These are phyloP conservation scores for Aspergillus ibericus DNA, from an alignment of 2,329 filamentous ascomycete genomes.

Conservation along the genomic window DNA sequence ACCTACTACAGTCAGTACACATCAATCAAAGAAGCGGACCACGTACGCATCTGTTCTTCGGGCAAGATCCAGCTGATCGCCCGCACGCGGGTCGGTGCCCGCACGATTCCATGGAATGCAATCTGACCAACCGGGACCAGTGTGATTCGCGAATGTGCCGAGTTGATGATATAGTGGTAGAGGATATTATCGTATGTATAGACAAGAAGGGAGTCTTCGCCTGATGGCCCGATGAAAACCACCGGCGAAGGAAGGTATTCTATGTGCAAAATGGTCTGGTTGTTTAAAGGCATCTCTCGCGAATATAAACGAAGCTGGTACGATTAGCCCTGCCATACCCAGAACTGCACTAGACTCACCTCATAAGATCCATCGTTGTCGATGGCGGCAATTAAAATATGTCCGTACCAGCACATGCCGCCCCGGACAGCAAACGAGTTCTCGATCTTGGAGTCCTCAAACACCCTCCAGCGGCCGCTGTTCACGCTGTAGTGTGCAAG, in stretches of 20 bases:
- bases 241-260: slow-evolving; percentile 80
- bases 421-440: slow-evolving; percentile 90
- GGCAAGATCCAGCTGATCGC: slow-evolving; percentile 95
- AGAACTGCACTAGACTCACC: slow-evolving; percentile 36
- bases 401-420: slow-evolving; percentile 98
- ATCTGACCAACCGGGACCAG: slow-evolving; percentile 96
- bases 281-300: slow-evolving; percentile 76
- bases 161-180: slow-evolving; percentile 87
- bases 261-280: slow-evolving; percentile 69
- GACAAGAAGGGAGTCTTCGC: slow-evolving; percentile 89
- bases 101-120: slow-evolving; percentile 92
- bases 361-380: slow-evolving; percentile 80
- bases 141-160: slow-evolving; percentile 68
- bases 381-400: slow-evolving; percentile 90
- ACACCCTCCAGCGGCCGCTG: slow-evolving; percentile 94
- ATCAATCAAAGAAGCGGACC: background rate
- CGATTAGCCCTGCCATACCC: background rate
- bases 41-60: slow-evolving; percentile 75
- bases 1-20: slow-evolving; percentile 40
- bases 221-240: slow-evolving; percentile 85
- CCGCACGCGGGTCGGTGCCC: slow-evolving; percentile 87
- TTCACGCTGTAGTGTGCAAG: slow-evolving; percentile 94
- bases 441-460: slow-evolving; percentile 75
- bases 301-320: slow-evolving; percentile 80
- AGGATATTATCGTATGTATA: slow-evolving; percentile 97